Evolutionary conservation across 352 stramenopile genomes (phyloP), one percentile per base, ranked within the genome.

Genomic region (Albugo candida): DNA sequence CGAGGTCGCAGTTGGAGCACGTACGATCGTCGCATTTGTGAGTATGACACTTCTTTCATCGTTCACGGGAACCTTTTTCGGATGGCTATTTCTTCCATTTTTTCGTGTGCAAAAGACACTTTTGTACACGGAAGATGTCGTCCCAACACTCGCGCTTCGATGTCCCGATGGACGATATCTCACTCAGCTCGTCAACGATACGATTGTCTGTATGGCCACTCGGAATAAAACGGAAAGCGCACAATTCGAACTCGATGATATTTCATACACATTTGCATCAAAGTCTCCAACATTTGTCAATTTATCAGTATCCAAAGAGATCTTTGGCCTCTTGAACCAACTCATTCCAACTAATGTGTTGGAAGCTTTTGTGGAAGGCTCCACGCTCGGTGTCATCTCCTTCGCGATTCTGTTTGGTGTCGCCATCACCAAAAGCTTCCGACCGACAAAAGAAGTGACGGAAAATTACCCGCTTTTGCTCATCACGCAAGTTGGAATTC

Each of bases 341-440:
- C 56, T 83, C 31, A 66, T 88, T 48, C 76, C 76, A 12, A 59
- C 70, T 31, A 86, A 89, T 54, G 74, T 86, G 43, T 62, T 83
- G 40, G 53, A 61, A n/a, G 62, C 71, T 0, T 78, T 89, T 34
- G 62, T 66, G 11, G 57, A 55, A 1, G 63, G 58, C 0, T 64
- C 69, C 11, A 78, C 75, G 13, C 57, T 86, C 18, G 80, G 73
- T 35, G 61, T 84, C 36, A 85, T 86, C 42, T 65, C 62, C n/a
- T 85, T 86, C 41, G 71, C 73, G 13, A 55, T 86, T 24, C 61
- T 61, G 36, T 72, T 86, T 46, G 76, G 69, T 38, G 59, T 83
- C 13, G 69, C 73, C 11, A 51, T 81, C n/a, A 52, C 64, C 46
- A 75, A 77, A 46, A 81, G 66, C 41, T 43, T 43, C 8, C 17